Base-by-base conservation (phyloP, 2,329 filamentous ascomycete genomes). In the Sordariomycetes sp. region DNA sequence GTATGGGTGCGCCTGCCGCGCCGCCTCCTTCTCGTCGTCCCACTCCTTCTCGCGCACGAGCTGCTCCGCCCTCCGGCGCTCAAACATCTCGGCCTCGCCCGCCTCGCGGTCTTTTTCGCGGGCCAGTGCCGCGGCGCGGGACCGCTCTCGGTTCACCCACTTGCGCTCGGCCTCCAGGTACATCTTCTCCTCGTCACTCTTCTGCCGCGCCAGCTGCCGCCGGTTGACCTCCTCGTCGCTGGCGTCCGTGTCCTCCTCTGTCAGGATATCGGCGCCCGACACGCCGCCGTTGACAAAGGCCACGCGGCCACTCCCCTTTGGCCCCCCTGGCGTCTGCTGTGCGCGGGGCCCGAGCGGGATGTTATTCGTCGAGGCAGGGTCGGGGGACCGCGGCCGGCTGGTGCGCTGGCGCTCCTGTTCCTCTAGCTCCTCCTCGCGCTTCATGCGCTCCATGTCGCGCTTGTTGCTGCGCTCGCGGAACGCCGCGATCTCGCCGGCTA, bases 401-500 rank as follows among this genome's bases (percentile, higher is more conserved):
- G 86, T 90, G 17, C 89, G 81, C 62, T 84, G 82, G 51, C 90
- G 81, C 69, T 97, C 91, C 68, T 85, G 79, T 58, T 89, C 87
- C 67, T 97, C 94, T 63, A 96, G 83, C 67, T 97, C 92, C 68
- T 99, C 94, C 69, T 99, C 94, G 52, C 86, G 79, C 65, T 85
- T 85, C 39, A 96, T 73, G 3, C 94, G 87, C 69, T 99, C 94
- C 66, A 95, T 74, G 66, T 99, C 94, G 45, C 92, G 81, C 60
- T 87, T 84, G 59, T 85, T 96, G 63, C 92, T 96, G 22, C 92
- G 81, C 62, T 99, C 94, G 62, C 94, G 81, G 75, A 99, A 99
- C 0, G 91, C 89, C 0, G 90, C 85, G 65, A 99, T 99, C 68
- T 99, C 95, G 58, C 86, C 86, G 0, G 94, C 89, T 17, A 99